Base-by-base conservation (phyloP, 2,329 filamentous ascomycete genomes). In the Orbilia oligospora region DNA sequence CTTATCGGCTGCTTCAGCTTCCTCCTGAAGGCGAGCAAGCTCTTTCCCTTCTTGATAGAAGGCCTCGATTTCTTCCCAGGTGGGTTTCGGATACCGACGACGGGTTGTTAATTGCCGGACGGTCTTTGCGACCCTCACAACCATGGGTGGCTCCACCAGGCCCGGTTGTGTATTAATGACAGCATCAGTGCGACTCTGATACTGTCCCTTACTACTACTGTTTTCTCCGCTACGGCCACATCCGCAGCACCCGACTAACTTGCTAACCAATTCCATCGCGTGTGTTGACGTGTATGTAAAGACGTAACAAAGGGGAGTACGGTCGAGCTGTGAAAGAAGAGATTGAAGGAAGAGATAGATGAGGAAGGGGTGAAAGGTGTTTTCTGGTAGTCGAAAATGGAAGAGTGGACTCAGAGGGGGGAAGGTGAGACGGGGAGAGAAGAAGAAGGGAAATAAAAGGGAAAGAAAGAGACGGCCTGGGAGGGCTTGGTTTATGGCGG, bases 181-280 rank as follows among this genome's bases (percentile, higher is more conserved):
- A 33, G 55, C 36, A 61, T 24, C 55, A 67, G 58, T 71, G 48
- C 63, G 58, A 69, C 44, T 53, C 66, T 67, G 72, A 44, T 36
- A 51, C 24, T 49, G 49, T 53, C 58, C 61, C 18, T 33, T 44
- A 24, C 55, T 61, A 44, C 36, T 61, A n/a, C 44, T 44, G 58
- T 18, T 49, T 55, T 77, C 58, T 49, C 46, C 61, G 72, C 72
- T 46, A 46, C 51, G 72, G 72, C 66, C 67, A 65, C 76, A 73
- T 64, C 70, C 76, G 53, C 71, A 71, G 67, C 72, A 78, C 49
- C 72, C 68, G 44, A 78, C 79, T 55, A 80, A 77, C 14, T 70
- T 80, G 56, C 65, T 61, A 20, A 77, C 41, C 22, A 75, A 71
- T 41, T 55, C 68, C 67, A 72, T 80, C 56, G 65, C 66, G 30